phyloP scores from a whole-genome alignment of 371 early-diverging fungal species.

The Coemansia sp. region DNA sequence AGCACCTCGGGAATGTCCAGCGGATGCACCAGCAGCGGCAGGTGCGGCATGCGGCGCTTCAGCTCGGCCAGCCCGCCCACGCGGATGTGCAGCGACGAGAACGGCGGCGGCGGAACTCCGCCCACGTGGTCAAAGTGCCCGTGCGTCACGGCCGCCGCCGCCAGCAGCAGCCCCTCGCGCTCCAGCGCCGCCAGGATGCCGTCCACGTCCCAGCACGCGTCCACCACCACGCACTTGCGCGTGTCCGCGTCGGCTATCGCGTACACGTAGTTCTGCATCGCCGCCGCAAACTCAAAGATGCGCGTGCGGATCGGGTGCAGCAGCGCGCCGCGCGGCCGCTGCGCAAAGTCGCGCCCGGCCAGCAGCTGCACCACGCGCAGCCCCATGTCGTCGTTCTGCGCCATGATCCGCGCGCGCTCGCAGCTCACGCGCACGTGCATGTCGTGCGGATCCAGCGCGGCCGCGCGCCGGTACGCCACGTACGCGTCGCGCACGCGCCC shows the following conservation, averaged over 20 bases:
- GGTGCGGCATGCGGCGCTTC: conserved; percentile 64
- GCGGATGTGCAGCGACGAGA: conserved; percentile 70
- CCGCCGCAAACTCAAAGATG: conserved; percentile 72
- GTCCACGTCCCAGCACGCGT: conserved; percentile 90
- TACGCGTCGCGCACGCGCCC: conserved; percentile 61
- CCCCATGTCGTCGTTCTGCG: conserved; percentile 58
- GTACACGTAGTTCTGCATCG: conserved; percentile 84
- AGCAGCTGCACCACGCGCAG: conserved; percentile 66
- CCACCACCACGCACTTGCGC: conserved; percentile 74
- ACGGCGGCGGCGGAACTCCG: conserved; percentile 77
- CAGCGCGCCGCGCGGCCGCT: conserved; percentile 22
- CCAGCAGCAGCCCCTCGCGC: conserved; percentile 62
- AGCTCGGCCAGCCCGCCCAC: conserved; percentile 76
- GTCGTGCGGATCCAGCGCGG: conserved; percentile 58
- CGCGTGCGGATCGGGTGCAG: conserved; percentile 69
- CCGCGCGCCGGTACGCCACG: conserved; percentile 57
- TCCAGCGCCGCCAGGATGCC: conserved; percentile 66
- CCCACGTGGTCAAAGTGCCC: conserved; percentile 84
- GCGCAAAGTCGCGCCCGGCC: conserved; percentile 70
- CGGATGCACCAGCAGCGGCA: conserved; percentile 73
- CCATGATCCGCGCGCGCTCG: conserved; percentile 57
- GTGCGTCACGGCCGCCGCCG: conserved; percentile 76
- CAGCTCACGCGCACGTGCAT: conserved; percentile 55
- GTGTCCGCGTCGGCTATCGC: conserved; percentile 65
- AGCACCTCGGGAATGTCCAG: conserved; percentile 71